phyloP scores from a whole-genome alignment of 345 rosid genomes.

The Eucalyptus microcorys region DNA sequence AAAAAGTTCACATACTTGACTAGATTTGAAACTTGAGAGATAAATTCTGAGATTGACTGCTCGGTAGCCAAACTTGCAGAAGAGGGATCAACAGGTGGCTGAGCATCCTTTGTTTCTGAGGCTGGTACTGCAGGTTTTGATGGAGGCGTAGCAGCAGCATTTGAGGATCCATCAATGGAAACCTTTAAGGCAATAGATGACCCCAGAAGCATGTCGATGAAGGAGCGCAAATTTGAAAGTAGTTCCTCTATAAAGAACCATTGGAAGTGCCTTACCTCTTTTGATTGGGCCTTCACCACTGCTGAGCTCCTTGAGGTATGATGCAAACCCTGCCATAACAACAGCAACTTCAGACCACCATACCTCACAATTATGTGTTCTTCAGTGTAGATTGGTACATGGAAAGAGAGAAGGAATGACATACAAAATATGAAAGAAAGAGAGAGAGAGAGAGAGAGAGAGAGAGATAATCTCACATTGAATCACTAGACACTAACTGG shows the following conservation, averaged over 20 bases:
- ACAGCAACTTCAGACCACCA: neutral
- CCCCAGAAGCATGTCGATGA: slow-evolving; percentile 32
- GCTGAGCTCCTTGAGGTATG: slow-evolving; percentile 17
- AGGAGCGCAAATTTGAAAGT: slow-evolving; percentile 17
- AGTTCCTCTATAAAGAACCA: slow-evolving; percentile 21
- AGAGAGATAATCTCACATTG: neutral
- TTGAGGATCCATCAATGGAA: slow-evolving; percentile 35
- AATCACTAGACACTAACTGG: neutral
- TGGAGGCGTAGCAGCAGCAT: slow-evolving; percentile 28
- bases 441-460: neutral
- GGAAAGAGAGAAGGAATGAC: neutral
- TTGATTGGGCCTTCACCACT: slow-evolving; percentile 51
- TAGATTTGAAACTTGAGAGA: slow-evolving; percentile 66
- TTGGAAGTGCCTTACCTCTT: slow-evolving; percentile 41
- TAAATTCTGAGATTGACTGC: slow-evolving; percentile 65
- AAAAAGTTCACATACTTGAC: slow-evolving; percentile 36
- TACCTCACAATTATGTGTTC: neutral
- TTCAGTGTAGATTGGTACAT: neutral
- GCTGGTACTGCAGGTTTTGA: slow-evolving; percentile 16
- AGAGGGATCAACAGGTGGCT: slow-evolving; percentile 21
- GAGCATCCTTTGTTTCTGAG: slow-evolving; percentile 23
- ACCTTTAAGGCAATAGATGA: slow-evolving; percentile 54
- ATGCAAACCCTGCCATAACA: slow-evolving; percentile 15
- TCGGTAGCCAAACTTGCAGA: slow-evolving; percentile 35
- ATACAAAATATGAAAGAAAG: neutral